Evolutionary conservation across 371 early-diverging fungal genomes (phyloP), one percentile per base, ranked within the genome.

Genomic region (Batkoa obscura): DNA sequence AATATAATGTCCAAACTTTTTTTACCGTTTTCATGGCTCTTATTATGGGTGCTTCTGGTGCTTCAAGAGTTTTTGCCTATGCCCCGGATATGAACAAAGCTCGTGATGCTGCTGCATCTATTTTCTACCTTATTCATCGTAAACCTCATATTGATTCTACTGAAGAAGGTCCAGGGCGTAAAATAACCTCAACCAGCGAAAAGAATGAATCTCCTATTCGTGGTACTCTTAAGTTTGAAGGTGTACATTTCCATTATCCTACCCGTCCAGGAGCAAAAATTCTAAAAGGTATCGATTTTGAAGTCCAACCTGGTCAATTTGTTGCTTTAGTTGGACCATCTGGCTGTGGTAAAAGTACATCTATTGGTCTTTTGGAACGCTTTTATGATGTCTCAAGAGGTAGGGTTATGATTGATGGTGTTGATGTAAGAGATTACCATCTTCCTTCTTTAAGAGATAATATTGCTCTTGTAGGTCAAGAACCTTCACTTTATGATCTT

Each of bases 271-370:
- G 82, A 58, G 72, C 81, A 39, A 60, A 68, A 41, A 75, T 94
- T 15, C 83, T 92, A 57, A 72, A 75, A 30, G 83, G 85, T 37
- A 64, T 95, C 59, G 73, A 79, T 57, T 64, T 94, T 37, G 66
- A 74, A 41, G 82, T 87, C 41, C 65, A 72, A 55, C 72, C 79
- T 2, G 86, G 88, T 37, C 74, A 88, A 64, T 83, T 78, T 1
- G 79, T 88, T n/a, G 93, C 90, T 2, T 65, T 92, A 12, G 90
- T 90, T 1, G 93, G 93, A 3, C 78, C 84, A 2, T 79, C 79
- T 4, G 92, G 92, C 10, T 86, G 87, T 59, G 91, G 94, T 42
- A 91, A 91, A 66, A 76, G 78, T 12, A 90, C 94, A 0, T 76
- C 80, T 8, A 76, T 90, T 61, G 81, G 79, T 58, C 75, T 91